A percentile compares a stretch with the other conserved stretches of the same genome.
These are phyloP conservation scores for Aquilaria yunnanensis DNA, from an alignment of 345 rosid species.

Conservation along the genomic window DNA sequence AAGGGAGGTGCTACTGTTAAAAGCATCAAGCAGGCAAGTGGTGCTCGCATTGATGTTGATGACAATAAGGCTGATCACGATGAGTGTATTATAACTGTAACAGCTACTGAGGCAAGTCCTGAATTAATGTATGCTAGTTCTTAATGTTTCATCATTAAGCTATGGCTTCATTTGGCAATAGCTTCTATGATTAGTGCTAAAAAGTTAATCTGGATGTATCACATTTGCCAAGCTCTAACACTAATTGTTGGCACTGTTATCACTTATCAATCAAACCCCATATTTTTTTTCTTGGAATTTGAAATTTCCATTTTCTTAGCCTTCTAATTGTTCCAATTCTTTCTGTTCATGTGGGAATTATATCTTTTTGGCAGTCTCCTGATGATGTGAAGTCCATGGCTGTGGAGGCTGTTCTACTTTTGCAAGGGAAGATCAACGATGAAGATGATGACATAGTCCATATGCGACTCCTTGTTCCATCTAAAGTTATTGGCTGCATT, in stretches of 20 bases:
- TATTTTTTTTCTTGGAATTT: too few relatives aligned
- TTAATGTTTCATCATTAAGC: too few relatives aligned
- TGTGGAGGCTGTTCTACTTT: conserved; percentile 82
- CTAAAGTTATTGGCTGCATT: conserved; percentile 89
- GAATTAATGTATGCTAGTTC: too few relatives aligned
- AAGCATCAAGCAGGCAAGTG: conserved; percentile 83
- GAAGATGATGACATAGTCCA: conserved; percentile 37
- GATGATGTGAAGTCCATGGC: conserved; percentile 94
- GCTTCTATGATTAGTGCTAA: too few relatives aligned
- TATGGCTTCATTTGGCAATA: too few relatives aligned
- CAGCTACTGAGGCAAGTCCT: conserved; percentile 53
- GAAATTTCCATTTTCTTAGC: too few relatives aligned
- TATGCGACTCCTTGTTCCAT: conserved; percentile 74
- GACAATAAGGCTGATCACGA: conserved; percentile 62
- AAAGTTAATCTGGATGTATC: too few relatives aligned
- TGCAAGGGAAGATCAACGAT: conserved; percentile 59
- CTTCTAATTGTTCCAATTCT: too few relatives aligned
- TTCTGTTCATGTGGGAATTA: too few relatives aligned
- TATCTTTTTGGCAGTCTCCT: conserved; percentile 44
- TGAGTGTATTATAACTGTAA: conserved; percentile 64
- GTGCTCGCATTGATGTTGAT: conserved; percentile 83
- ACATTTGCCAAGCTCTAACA: too few relatives aligned
- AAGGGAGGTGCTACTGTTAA: conserved; percentile 89
- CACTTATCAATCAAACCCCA: too few relatives aligned
- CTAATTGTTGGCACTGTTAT: too few relatives aligned